phyloP scores from a whole-genome alignment of 345 rosid genomes.

The Heritiera littoralis region DNA sequence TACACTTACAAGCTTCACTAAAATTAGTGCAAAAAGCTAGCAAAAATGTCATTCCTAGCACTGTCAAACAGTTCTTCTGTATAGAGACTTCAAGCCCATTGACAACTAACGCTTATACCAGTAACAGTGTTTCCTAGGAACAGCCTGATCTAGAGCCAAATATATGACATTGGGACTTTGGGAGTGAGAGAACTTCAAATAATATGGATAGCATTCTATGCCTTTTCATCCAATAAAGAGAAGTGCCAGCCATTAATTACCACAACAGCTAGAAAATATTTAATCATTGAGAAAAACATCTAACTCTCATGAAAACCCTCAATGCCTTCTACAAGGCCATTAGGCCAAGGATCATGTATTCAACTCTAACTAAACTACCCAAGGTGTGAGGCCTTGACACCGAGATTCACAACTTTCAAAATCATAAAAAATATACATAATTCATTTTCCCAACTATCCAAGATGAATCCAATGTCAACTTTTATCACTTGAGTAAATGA shows the following conservation, averaged over 20 bases:
- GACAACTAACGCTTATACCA: not conserved
- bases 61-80: not conserved
- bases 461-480: not conserved
- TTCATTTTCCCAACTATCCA: not conserved
- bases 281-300: not conserved
- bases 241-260: not conserved
- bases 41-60: not conserved
- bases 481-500: not conserved
- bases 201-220: not conserved
- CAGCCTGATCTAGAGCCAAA: not conserved
- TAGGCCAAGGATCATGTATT: not conserved
- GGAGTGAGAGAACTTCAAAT: not conserved
- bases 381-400: not conserved
- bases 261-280: not conserved
- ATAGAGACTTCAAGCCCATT: conserved; percentile 3
- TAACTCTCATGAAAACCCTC: too few species aligned
- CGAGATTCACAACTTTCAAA: not conserved
- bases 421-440: not conserved
- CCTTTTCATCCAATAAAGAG: not conserved
- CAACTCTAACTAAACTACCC: not conserved
- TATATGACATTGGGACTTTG: not conserved
- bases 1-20: not conserved
- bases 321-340: not conserved
- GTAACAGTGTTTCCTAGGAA: not conserved
- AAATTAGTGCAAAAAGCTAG: not conserved